Base-by-base conservation (phyloP, 2,329 filamentous ascomycete species). In the Rosellinia necatrix region DNA sequence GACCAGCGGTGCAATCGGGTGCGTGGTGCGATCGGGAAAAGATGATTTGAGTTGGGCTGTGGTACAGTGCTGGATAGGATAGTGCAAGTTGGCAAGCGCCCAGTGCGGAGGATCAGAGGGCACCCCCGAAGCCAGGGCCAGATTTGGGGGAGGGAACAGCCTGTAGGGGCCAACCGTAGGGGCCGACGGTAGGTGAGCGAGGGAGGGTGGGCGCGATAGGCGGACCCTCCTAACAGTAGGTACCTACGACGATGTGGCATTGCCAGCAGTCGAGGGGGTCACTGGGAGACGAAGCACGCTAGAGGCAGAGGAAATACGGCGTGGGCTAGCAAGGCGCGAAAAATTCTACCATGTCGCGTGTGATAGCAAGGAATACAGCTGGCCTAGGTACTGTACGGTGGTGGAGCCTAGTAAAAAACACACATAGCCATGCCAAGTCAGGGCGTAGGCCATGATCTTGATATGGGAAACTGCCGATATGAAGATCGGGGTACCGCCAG, bases 21-120 rank as follows among this genome's bases (percentile, higher is more conserved):
- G 49, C 46, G 59, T 62, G 60, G 58, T 68, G 66, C 66, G 66
- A 66, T 68, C 66, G 62, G 65, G 63, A 64, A 61, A 63, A 59
- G 62, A 64, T 64, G 64, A 61, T 61, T 58, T 61, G 61, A 64
- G 63, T 65, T 68, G 64, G 64, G 62, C 62, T 61, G 64, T 63
- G 61, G 54, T 53, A 53, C 49, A 38, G 41, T 40, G 17, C 10
- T 37, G 44, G 30, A 48, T 44, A 51, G 57, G 54, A 53, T 53
- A 56, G 50, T 40, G 43, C 34, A 34, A 55, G 51, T 40, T 50
- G 56, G 56, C 41, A 40, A 38, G 49, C 22, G 43, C 49, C 51
- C 49, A 56, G 52, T 51, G 49, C 48, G 29, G 47, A 56, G 29
- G 40, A 47, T 35, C 24, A 49, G 32, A 47, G 49, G 42, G 40